These are phyloP conservation scores for Prunus armeniaca DNA, from an alignment of 306 rosid genomes.

Conservation along the genomic window DNA sequence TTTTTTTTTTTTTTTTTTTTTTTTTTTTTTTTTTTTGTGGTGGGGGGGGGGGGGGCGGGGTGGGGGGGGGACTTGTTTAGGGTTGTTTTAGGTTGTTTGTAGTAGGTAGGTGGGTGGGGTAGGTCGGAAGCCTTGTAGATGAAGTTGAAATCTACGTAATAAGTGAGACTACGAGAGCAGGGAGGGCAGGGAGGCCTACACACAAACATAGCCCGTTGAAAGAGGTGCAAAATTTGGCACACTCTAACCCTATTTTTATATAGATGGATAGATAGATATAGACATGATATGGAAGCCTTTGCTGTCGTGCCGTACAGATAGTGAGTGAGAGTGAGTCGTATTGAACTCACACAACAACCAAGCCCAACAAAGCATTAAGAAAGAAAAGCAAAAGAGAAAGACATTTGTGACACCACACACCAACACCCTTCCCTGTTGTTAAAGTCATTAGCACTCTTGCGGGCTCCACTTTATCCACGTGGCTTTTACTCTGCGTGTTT, in stretches of 20 bases:
- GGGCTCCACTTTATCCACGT: too few species aligned
- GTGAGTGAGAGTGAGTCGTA: neutral
- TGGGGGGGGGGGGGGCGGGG: too few species aligned
- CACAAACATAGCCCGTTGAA: neutral
- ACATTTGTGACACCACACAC: neutral
- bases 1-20: neutral
- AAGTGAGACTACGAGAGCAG: neutral
- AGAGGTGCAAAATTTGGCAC: neutral
- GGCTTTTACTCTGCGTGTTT: too few species aligned
- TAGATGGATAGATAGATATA: neutral
- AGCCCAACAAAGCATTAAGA: neutral
- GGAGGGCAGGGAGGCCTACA: neutral
- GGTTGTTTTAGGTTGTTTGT: too few species aligned
- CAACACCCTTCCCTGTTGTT: too few species aligned
- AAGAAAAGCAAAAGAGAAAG: neutral
- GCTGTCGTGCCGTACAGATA: too few species aligned
- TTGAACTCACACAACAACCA: neutral
- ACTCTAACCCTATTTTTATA: neutral
- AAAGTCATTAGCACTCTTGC: too few species aligned
- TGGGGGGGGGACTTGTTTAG: too few species aligned
- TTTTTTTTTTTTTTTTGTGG: too few species aligned
- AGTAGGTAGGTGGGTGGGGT: too few species aligned
- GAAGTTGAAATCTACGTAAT: too few species aligned
- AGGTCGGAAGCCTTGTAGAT: neutral
- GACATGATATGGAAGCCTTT: neutral